Base-by-base conservation (phyloP, 306 rosid genomes). In the Quillaja saponaria region DNA sequence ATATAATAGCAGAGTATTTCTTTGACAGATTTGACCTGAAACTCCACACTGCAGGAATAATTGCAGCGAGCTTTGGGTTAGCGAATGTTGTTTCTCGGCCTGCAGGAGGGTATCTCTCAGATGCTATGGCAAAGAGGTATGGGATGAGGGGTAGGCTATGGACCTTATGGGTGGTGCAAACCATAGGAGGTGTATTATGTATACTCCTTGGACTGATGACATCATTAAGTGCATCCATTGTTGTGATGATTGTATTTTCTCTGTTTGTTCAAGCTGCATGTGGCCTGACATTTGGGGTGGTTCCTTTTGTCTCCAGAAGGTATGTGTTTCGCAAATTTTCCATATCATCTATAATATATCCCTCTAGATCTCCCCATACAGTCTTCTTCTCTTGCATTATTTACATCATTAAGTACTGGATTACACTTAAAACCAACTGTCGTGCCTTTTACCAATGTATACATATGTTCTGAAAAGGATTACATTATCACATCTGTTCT, bases 91-190 rank as follows among this genome's bases (percentile, higher is more conserved):
- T 82, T 48, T 77, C 96, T 0, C 63, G 97, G n/a, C 96, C 96
- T 3, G 88, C 73, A 8, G 97, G 97, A 1, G 97, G 95, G 19
- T 28, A 70, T 3, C 0, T 91, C 8, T 88, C 96, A 1, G 96
- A 88, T 73, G 57, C 59, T 10, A 49, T 88, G 72, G 78, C 76
- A 0, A 84, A 48, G 80, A 82, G 79, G 69, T 91, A 64, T 56
- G 95, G 96, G 41, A 91, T 91, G 96, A 84, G 92, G 49, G 98
- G 98, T 3, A 79, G 98, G 56, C 55, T 91, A 0, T 91, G 98
- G 96, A 75, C 74, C 25, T 48, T 88, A 49, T 91, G 91, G 87
- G 6, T 77, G 10, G 80, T 82, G 48, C 96, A 88, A 38, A 88
- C 88, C 0, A 0, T 79, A 47, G 96, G 90, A 3, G 95, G 98